Percentiles rank a stretch among this genome's conserved stretches.
These are phyloP conservation scores for Aspergillus sp. DNA, from an alignment of 2,329 filamentous ascomycete species.

Conservation along the genomic window DNA sequence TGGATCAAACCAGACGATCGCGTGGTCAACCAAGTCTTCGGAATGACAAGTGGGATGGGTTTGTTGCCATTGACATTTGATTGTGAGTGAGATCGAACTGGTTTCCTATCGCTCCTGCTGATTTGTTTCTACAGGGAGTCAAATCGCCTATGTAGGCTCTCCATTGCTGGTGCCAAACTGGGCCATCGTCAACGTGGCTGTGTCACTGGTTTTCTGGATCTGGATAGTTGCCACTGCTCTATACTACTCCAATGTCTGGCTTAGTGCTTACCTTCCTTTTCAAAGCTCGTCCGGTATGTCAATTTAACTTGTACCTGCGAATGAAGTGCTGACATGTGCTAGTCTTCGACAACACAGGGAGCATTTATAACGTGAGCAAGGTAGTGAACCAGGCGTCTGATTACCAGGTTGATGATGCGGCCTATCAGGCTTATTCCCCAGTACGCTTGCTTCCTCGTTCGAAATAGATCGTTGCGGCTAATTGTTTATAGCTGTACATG, in stretches of 20 bases:
- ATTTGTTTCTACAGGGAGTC: neutral
- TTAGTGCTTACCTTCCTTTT: conserved; percentile 13
- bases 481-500: conserved; percentile 15
- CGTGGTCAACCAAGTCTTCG: conserved; percentile 38
- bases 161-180: neutral
- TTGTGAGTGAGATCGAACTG: conserved; percentile 1
- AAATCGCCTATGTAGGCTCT: neutral
- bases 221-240: neutral
- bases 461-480: conserved; percentile 1
- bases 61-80: conserved; percentile 14
- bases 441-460: conserved; percentile 43
- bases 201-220: neutral
- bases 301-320: neutral
- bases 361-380: conserved; percentile 54
- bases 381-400: conserved; percentile 50
- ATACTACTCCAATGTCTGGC: conserved; percentile 12
- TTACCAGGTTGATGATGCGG: conserved; percentile 54
- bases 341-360: conserved; percentile 63
- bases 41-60: conserved; percentile 13
- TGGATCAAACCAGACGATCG: conserved; percentile 41
- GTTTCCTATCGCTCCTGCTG: neutral
- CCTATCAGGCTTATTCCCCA: conserved; percentile 59
- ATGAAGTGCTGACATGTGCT: neutral
- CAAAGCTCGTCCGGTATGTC: conserved; percentile 19
- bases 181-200: neutral